Base-by-base conservation (phyloP, 2,329 filamentous ascomycete species). In the Fusarium sp. region DNA sequence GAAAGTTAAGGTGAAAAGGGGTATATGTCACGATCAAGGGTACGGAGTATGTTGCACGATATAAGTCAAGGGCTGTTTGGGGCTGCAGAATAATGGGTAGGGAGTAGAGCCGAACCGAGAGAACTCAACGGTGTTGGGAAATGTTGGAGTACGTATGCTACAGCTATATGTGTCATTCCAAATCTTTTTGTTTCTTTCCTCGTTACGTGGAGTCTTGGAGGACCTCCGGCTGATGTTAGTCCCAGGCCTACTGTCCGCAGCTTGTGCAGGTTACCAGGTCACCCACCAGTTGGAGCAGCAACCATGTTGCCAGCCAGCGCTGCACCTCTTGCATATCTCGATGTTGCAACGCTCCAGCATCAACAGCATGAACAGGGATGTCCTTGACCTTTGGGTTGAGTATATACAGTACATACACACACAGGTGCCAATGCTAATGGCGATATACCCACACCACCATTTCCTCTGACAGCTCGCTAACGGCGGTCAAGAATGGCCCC, bases 401-500 rank as follows among this genome's bases (percentile, higher is more conserved):
- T 4, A 19, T 19, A 19, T 19, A 19, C 19, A 19, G 19, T 19
- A 19, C 19, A 19, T 19, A 19, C 19, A 19, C 4, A 19, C 19
- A 19, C 19, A 19, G 19, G 19, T 19, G 19, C 19, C 19, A 19
- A 19, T 19, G 4, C 19, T 4, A n/a, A 33, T 33, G 14, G 11
- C 6, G 27, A 45, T 15, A 48, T 42, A 48, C 19, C 33, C 35
- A 47, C 41, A 48, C 44, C 54, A 45, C 54, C 49, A 33, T 49
- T 23, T 51, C 10, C 39, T 51, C 50, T 66, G 62, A 64, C 64
- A 66, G 63, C 62, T 66, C 55, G 62, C 55, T 49, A 60, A 38
- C n/a, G 37, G 51, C n/a, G 36, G 50, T 50, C 17, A 44, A 46
- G 21, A 21, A 29, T 32, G 42, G 10, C 17, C 45, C 46, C 41